These are phyloP conservation scores for Ulota crispa DNA, from an alignment of 225 moss, liverwort and hornwort species.

Conservation along the genomic window DNA sequence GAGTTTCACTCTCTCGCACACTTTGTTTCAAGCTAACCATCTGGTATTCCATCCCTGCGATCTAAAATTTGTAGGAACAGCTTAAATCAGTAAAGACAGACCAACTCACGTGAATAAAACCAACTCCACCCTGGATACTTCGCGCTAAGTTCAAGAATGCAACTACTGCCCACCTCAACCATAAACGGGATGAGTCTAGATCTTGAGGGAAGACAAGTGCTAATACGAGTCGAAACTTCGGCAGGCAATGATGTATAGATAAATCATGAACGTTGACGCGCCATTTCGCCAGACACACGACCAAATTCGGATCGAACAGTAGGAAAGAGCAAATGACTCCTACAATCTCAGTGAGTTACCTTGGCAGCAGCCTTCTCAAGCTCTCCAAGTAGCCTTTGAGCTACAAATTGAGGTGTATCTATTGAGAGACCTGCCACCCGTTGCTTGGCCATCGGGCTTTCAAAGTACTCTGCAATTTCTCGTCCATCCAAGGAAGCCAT, in stretches of 20 bases:
- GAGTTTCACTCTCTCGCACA: constrained; percentile 48
- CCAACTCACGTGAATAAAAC: neutral
- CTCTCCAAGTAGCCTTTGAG: constrained; percentile 63
- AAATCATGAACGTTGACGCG: neutral
- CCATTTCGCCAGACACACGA: neutral
- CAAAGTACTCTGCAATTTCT: constrained; percentile 43
- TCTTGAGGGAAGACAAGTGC: neutral
- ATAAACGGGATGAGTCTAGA: neutral
- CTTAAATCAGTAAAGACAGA: constrained; percentile 20
- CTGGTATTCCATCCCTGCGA: constrained; percentile 65
- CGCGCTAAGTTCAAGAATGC: neutral
- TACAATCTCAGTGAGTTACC: constrained; percentile 23
- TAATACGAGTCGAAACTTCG: neutral
- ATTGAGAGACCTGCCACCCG: constrained; percentile 45
- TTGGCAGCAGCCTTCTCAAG: constrained; percentile 66
- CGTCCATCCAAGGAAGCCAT: constrained; percentile 66
- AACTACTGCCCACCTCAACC: constrained; percentile 1
- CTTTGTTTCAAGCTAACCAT: constrained; percentile 58
- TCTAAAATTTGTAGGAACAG: constrained; percentile 24
- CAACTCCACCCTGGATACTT: neutral
- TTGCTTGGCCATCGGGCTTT: constrained; percentile 45
- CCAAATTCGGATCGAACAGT: neutral
- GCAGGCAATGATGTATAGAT: neutral
- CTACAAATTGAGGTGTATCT: constrained; percentile 59
- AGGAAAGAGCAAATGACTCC: constrained; percentile 5